Percentiles rank a stretch among this genome's conserved stretches.
Evolutionary conservation across 1,284 basidiomycete species (phyloP).

Genomic region (Meira nashicola): DNA sequence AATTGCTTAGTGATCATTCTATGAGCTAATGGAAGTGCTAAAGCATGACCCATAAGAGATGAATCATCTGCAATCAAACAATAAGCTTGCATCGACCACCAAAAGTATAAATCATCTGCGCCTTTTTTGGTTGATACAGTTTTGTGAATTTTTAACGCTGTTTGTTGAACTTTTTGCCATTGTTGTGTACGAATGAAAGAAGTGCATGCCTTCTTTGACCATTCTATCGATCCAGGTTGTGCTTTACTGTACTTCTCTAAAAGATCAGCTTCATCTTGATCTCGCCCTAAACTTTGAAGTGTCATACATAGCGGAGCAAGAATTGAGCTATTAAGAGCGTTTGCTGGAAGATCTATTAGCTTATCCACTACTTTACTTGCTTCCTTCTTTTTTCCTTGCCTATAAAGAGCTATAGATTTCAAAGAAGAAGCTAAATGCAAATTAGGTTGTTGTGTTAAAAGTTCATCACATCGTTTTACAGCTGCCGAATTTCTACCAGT

Average conservation of each 20-base stretch:
- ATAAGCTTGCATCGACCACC: constrained; percentile 74
- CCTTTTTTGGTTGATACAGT: constrained; percentile 68
- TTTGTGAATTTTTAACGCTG: constrained; percentile 28
- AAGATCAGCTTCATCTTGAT: constrained; percentile 56
- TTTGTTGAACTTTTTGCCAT: constrained; percentile 48
- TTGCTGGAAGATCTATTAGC: constrained; percentile 68
- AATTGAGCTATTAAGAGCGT: constrained; percentile 61
- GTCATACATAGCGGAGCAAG: constrained; percentile 51
- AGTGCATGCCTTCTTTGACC: constrained; percentile 74
- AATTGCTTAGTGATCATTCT: constrained; percentile 63
- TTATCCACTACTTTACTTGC: constrained; percentile 72
- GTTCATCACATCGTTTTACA: constrained; percentile 5
- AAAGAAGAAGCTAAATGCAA: constrained; percentile 57
- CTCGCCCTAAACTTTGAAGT: constrained; percentile 67
- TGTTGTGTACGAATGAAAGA: constrained; percentile 48
- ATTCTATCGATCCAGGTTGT: constrained; percentile 71
- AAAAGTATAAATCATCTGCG: constrained; percentile 70
- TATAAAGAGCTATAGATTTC: constrained; percentile 74
- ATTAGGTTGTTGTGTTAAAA: constrained; percentile 22
- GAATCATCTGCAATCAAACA: constrained; percentile 60
- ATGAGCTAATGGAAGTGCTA: constrained; percentile 62
- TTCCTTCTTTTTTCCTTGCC: constrained; percentile 74
- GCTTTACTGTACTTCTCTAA: constrained; percentile 55
- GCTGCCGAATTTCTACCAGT: constrained; percentile 25
- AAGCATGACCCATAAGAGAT: constrained; percentile 57